These are phyloP conservation scores for Fusarium sp. DNA, from an alignment of 2,329 filamentous ascomycete species.

Conservation along the genomic window DNA sequence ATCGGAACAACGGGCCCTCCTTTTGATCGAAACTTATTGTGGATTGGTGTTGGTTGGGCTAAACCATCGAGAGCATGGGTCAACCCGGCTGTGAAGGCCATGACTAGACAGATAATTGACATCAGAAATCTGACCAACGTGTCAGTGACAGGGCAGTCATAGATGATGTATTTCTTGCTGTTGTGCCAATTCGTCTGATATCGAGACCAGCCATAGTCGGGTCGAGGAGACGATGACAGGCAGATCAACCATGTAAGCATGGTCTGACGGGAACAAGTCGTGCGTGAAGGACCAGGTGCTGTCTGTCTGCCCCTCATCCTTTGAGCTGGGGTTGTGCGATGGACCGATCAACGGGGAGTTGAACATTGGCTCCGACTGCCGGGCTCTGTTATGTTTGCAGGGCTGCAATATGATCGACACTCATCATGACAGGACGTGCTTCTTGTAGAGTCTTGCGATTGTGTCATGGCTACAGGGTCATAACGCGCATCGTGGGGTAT, in stretches of 20 bases:
- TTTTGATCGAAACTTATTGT: slow-evolving; percentile 18
- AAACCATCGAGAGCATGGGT: slow-evolving; percentile 19
- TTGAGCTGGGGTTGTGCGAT: slow-evolving; percentile 2
- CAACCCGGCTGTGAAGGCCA: slow-evolving; percentile 11
- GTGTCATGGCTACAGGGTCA: background rate
- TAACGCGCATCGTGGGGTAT: slow-evolving; percentile 3
- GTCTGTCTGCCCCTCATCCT: slow-evolving; percentile 6
- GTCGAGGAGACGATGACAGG: too few species aligned
- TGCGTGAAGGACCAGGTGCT: background rate
- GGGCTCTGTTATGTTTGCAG: slow-evolving; percentile 15
- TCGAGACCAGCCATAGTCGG: background rate
- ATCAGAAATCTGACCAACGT: slow-evolving; percentile 10
- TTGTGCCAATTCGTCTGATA: background rate
- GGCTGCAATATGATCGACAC: slow-evolving; percentile 26
- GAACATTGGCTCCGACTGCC: slow-evolving; percentile 12
- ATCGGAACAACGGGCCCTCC: background rate
- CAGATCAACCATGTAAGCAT: too few species aligned
- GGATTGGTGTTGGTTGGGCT: slow-evolving; percentile 10
- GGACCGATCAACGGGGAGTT: slow-evolving; percentile 7
- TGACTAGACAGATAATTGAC: slow-evolving; percentile 5
- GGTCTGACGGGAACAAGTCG: background rate
- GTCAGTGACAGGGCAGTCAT: background rate
- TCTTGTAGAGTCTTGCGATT: slow-evolving; percentile 2
- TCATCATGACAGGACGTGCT: slow-evolving; percentile 11
- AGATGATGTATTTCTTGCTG: background rate